Evolutionary conservation across 352 stramenopile genomes (phyloP).

Genomic region (Phytophthora pinifolia): DNA sequence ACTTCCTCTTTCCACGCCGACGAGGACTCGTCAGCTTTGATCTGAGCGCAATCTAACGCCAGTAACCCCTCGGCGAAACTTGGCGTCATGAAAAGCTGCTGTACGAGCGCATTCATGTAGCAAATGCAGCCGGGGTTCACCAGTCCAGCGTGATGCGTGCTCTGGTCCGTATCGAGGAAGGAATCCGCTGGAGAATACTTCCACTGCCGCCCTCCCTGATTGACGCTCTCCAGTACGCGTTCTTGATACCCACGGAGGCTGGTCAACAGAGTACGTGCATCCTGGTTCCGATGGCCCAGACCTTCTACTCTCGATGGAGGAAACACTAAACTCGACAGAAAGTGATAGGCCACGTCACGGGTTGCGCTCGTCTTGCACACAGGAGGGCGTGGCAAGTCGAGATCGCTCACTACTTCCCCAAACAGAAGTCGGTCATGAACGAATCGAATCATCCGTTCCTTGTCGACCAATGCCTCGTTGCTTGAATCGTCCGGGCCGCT

Average conservation of each 20-base stretch:
- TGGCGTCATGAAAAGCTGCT: slow-evolving; percentile 93
- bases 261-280: slow-evolving; percentile 18
- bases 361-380: slow-evolving; percentile 19
- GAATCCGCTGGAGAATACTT: slow-evolving; percentile 52
- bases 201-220: slow-evolving; percentile 53
- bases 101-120: slow-evolving; percentile 99
- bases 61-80: slow-evolving; percentile 59
- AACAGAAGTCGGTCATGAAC: slow-evolving; percentile 24
- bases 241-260: slow-evolving; percentile 30
- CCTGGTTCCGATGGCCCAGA: slow-evolving; percentile 1
- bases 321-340: slow-evolving; percentile 25
- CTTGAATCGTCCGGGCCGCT: background rate
- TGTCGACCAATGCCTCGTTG: background rate
- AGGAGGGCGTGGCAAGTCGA: background rate
- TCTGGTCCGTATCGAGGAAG: slow-evolving; percentile 30
- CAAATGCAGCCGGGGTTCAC: slow-evolving; percentile 98
- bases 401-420: slow-evolving; percentile 2
- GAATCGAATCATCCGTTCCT: slow-evolving; percentile 17
- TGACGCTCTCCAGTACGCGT: slow-evolving; percentile 28
- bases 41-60: slow-evolving; percentile 27
- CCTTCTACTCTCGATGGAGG: background rate
- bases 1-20: slow-evolving; percentile 54
- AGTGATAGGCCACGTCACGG: slow-evolving; percentile 16
- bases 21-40: slow-evolving; percentile 2
- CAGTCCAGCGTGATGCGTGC: slow-evolving; percentile 75